Evolutionary conservation across 2,329 filamentous ascomycete genomes (phyloP).

Genomic region (Epichloe typhina): DNA sequence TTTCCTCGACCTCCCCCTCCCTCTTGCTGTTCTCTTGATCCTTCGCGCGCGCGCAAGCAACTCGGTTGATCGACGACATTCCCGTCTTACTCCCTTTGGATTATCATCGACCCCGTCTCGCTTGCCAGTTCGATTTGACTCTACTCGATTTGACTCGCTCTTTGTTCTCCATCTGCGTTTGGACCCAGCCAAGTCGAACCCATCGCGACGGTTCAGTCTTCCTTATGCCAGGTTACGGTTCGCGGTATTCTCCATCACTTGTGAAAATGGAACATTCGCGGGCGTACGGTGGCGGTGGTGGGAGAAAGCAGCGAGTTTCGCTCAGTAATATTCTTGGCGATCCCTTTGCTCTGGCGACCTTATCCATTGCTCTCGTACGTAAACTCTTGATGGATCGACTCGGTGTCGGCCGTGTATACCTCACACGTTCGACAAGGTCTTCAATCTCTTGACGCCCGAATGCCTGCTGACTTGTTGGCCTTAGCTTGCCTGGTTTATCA

Average conservation of each 20-base stretch:
- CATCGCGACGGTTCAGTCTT: constrained; percentile 7
- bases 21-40: not conserved
- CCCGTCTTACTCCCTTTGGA: not conserved
- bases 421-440: not conserved
- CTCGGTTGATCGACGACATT: not conserved
- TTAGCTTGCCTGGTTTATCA: constrained; percentile 89
- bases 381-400: not conserved
- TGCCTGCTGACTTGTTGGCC: not conserved
- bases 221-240: constrained; percentile 65
- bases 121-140: not conserved
- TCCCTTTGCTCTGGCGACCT: constrained; percentile 86
- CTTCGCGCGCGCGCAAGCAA: not conserved
- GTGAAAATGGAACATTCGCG: constrained; percentile 67
- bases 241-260: constrained; percentile 58
- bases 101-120: not conserved
- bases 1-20: not conserved
- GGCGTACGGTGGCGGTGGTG: constrained; percentile 34
- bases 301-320: constrained; percentile 49
- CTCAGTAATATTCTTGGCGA: constrained; percentile 88
- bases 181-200: not conserved
- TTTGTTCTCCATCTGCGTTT: not conserved
- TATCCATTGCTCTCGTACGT: constrained; percentile 82
- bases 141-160: not conserved
- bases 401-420: not conserved
- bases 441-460: not conserved